Conservation (phyloP, 192 early-diverging fungal species). For the Coemansia sp. region DNA sequence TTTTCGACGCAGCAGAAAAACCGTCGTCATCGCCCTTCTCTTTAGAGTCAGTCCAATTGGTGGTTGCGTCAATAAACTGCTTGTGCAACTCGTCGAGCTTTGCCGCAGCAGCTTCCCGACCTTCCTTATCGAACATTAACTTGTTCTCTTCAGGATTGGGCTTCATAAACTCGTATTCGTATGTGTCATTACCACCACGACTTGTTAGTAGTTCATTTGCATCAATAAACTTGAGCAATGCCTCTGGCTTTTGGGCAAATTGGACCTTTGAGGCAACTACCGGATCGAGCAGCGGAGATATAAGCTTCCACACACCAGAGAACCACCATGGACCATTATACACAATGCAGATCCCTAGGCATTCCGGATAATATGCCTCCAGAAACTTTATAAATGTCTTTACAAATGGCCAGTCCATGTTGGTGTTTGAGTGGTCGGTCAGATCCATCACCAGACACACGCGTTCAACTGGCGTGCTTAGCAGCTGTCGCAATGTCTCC, state of each 20-base stretch:
- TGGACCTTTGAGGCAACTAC: slow-evolving; percentile 85
- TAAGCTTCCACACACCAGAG: slow-evolving; percentile 80
- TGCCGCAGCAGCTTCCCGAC: slow-evolving; percentile 36
- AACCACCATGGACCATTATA: slow-evolving; percentile 94
- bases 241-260: slow-evolving; percentile 71
- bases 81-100: slow-evolving; percentile 43
- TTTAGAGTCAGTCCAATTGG: slow-evolving; percentile 52
- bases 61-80: slow-evolving; percentile 52
- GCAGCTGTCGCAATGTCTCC: slow-evolving; percentile 69
- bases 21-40: slow-evolving; percentile 36
- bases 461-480: slow-evolving; percentile 65
- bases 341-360: slow-evolving; percentile 75
- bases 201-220: slow-evolving; percentile 59
- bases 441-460: slow-evolving; percentile 78
- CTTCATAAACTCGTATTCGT: slow-evolving; percentile 58
- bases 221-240: slow-evolving; percentile 66
- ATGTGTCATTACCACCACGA: slow-evolving; percentile 66
- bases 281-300: slow-evolving; percentile 84
- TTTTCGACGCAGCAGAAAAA: slow-evolving; percentile 19
- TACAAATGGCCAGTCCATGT: slow-evolving; percentile 81
- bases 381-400: slow-evolving; percentile 83
- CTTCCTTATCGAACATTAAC: slow-evolving; percentile 57
- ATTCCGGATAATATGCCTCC: slow-evolving; percentile 90
- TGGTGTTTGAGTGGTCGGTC: slow-evolving; percentile 68
- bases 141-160: slow-evolving; percentile 57